A percentile compares a stretch with the other conserved stretches of the same genome.
Conservation (phyloP, 2,329 filamentous ascomycete species). For the Paecilomyces dactylethromorphus region DNA sequence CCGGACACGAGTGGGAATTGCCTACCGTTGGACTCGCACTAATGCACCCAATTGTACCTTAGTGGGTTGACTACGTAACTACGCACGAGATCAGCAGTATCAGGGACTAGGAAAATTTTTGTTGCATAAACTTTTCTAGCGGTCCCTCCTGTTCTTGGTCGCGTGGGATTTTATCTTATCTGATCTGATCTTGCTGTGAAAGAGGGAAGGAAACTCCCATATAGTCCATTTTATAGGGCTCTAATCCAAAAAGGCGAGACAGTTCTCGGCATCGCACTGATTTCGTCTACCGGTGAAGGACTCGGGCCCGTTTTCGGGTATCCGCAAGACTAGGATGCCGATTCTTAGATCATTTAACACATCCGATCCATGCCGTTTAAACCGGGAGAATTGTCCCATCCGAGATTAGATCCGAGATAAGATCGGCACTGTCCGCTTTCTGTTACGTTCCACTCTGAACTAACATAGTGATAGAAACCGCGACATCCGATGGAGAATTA, state of each 20-base stretch:
- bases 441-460: not conserved
- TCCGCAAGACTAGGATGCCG: not conserved
- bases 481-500: not conserved
- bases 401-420: not conserved
- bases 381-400: not conserved
- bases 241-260: not conserved
- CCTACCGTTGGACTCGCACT: not conserved
- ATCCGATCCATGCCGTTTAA: too few species aligned
- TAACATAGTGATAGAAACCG: not conserved
- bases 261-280: not conserved
- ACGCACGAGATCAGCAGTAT: not conserved
- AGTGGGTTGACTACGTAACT: not conserved
- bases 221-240: not conserved
- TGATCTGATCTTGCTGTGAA: not conserved
- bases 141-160: not conserved
- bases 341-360: not conserved
- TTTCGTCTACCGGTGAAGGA: not conserved
- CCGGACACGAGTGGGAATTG: not conserved
- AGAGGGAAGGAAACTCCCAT: not conserved
- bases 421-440: not conserved
- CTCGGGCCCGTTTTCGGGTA: not conserved
- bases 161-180: not conserved
- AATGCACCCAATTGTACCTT: not conserved
- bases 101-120: not conserved
- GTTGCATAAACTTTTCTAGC: not conserved